Conservation (phyloP, 2,329 filamentous ascomycete species). For the Eurotiales sp. region DNA sequence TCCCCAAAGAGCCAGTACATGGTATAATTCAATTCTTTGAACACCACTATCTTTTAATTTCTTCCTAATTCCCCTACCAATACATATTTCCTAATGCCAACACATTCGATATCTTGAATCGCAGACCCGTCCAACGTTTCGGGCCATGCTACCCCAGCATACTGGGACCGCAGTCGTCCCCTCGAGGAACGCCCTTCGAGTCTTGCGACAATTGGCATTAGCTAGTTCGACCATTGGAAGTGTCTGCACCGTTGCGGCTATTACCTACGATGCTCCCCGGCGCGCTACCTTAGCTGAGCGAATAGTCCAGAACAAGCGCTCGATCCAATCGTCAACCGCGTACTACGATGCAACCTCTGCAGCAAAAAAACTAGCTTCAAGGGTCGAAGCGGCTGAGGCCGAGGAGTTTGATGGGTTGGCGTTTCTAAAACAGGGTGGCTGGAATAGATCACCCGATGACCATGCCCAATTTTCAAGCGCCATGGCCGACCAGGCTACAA, state of each 20-base stretch:
- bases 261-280: constrained; percentile 42
- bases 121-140: not conserved
- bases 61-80: not conserved
- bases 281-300: constrained; percentile 39
- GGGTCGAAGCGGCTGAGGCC: constrained; percentile 44
- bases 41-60: not conserved
- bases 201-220: constrained; percentile 35
- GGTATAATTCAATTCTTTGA: not conserved
- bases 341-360: constrained; percentile 40
- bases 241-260: constrained; percentile 37
- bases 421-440: constrained; percentile 27
- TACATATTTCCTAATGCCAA: constrained; percentile 2
- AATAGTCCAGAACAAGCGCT: constrained; percentile 43
- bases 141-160: constrained; percentile 29
- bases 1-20: not conserved
- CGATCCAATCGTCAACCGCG: constrained; percentile 37
- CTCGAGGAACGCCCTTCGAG: constrained; percentile 43
- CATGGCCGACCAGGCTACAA: not conserved
- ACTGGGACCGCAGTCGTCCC: constrained; percentile 33
- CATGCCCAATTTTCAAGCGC: not conserved
- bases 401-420: constrained; percentile 40
- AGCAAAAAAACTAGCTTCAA: constrained; percentile 33
- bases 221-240: constrained; percentile 33
- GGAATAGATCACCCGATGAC: constrained; percentile 6
- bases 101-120: not conserved